phyloP scores from a whole-genome alignment of 2,329 filamentous ascomycete genomes.

The Neonectria faginata region DNA sequence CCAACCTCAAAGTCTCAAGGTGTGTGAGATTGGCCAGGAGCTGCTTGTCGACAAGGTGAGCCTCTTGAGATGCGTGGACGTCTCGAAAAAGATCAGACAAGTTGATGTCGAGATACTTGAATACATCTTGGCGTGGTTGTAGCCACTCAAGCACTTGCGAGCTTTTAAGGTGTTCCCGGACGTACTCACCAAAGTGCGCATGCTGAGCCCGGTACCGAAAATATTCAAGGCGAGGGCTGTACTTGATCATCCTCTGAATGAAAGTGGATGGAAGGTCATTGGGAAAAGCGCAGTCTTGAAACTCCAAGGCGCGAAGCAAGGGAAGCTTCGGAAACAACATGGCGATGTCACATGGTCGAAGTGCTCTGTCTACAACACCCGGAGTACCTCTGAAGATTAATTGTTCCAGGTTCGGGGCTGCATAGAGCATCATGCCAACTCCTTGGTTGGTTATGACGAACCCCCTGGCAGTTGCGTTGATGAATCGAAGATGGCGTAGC shows the following conservation, averaged over 20 bases:
- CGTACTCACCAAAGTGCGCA: no score
- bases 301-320: neutral
- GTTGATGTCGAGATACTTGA: neutral
- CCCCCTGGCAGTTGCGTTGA: neutral
- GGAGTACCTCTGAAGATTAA: neutral
- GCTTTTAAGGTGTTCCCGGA: no score
- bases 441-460: neutral
- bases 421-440: neutral
- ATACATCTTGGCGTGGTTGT: no score
- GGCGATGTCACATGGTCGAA: no score
- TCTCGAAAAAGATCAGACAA: neutral
- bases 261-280: neutral
- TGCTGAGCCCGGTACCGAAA: no score
- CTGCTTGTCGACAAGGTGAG: neutral
- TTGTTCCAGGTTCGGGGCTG: neutral
- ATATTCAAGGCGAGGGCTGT: no score
- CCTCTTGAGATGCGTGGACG: neutral
- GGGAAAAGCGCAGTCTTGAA: neutral
- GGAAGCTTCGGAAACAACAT: neutral
- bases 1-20: neutral
- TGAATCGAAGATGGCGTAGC: neutral
- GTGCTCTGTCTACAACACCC: neutral
- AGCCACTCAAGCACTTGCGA: no score
- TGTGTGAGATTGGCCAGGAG: neutral
- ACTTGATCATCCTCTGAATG: neutral